Evolutionary conservation across 2,329 filamentous ascomycete genomes (phyloP), one percentile per base, ranked within the genome.

Genomic region (Monosporascus sp.): DNA sequence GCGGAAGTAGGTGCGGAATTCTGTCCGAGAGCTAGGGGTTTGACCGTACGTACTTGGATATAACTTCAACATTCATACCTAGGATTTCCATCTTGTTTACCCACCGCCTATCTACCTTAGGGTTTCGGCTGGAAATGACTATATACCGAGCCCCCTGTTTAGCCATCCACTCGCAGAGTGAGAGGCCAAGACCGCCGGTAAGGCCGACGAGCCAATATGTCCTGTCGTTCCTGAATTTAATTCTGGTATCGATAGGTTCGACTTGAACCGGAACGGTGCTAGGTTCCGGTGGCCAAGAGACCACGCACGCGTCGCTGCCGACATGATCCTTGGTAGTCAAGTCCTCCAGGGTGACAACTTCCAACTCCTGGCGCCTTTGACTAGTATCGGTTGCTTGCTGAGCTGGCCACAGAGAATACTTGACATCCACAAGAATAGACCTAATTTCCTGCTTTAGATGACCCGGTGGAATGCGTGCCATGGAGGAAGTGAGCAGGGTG

Each of bases 141-240:
- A 77, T 48, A 37, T 70, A 55, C 11, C 66, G 57, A 0, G 73
- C 75, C 0, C 74, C 75, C 8, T 64, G 62, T 0, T 44, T 49
- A 1, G 70, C 63, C 73, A 76, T 75, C 70, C 67, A 77, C 37
- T 65, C 49, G 43, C 64, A 69, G 0, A 76, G 60, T 0, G 74
- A 72, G 14, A 63, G 64, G 2, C 74, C 74, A 1, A 75, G 36
- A 1, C 62, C 56, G 0, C 71, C 65, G 1, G 66, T 63, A 5
- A 72, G 55, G 1, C 69, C 69, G 15, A 69, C 57, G 3, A 73
- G 58, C 14, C 65, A 53, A 53, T 74, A 71, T 1, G 70, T 70
- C 49, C 61, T 61, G 45, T 68, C 55, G 2, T 44, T 35, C 2
- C 45, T 46, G 50, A 72, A 67, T 4, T 17, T n/a, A 8, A 41